These are phyloP conservation scores for Corrigiola litoralis DNA, from an alignment of 179 eudicot genomes.

Conservation along the genomic window DNA sequence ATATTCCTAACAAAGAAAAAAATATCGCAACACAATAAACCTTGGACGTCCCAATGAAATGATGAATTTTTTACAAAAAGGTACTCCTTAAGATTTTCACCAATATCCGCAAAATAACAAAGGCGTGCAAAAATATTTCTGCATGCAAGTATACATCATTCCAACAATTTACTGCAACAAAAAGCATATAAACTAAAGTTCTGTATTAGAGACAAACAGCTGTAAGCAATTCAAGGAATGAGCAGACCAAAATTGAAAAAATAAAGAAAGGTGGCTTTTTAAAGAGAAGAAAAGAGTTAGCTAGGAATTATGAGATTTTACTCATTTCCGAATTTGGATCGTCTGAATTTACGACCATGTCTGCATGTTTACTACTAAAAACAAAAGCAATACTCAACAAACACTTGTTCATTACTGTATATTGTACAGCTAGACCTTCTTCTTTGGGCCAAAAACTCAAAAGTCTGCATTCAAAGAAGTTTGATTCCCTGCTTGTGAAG, in stretches of 20 bases:
- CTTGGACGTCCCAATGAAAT: too few species aligned
- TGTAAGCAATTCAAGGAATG: slow-evolving; percentile 17
- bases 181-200: slow-evolving; percentile 7
- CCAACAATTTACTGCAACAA: slow-evolving; percentile 17
- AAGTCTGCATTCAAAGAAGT: slow-evolving; percentile 23
- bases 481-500: slow-evolving; percentile 15
- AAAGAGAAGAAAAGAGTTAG: not conserved
- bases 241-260: slow-evolving; percentile 1
- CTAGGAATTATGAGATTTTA: not conserved
- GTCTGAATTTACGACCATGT: slow-evolving; percentile 14
- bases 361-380: slow-evolving; percentile 22
- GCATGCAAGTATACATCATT: slow-evolving; percentile 21
- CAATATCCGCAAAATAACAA: not conserved
- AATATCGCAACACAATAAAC: too few species aligned
- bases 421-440: slow-evolving; percentile 27
- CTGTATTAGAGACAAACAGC: slow-evolving; percentile 13
- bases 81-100: not conserved
- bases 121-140: slow-evolving; percentile 10
- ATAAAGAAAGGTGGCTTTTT: slow-evolving; percentile 6
- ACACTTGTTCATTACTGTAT: slow-evolving; percentile 14
- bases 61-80: not conserved
- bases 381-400: slow-evolving; percentile 27
- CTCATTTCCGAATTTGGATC: not conserved
- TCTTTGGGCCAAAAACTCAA: slow-evolving; percentile 19
- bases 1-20: too few species aligned